phyloP scores from a whole-genome alignment of 345 rosid genomes.

The Corchorus olitorius region DNA sequence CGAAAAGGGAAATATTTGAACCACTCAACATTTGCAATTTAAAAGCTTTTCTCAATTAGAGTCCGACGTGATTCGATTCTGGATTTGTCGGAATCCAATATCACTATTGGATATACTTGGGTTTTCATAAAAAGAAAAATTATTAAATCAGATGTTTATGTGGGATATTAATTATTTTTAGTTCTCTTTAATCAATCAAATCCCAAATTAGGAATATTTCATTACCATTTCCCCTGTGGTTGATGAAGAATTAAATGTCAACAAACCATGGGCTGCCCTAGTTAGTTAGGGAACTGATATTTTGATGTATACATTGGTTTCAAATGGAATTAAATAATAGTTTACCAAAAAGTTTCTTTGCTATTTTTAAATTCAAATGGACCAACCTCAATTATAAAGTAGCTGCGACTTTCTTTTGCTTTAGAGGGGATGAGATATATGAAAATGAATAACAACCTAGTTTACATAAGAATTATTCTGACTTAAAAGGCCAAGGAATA shows the following conservation, averaged over 20 bases:
- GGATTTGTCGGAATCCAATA: no score
- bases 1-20: no score
- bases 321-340: background rate
- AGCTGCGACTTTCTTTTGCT: no score
- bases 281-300: background rate
- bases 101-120: no score
- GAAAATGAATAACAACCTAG: background rate
- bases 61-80: no score
- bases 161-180: no score
- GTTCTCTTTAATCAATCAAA: no score
- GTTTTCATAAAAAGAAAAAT: no score
- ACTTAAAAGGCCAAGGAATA: background rate
- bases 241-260: background rate
- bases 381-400: background rate
- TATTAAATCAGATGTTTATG: no score
- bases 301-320: background rate
- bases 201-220: background rate
- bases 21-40: no score
- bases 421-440: background rate
- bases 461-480: conserved; percentile 7
- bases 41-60: no score
- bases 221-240: background rate
- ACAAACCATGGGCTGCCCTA: background rate
- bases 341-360: background rate
- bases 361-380: background rate